Conservation (phyloP, 805 yeast species). For the Saccharomycopsis fibuligera region DNA sequence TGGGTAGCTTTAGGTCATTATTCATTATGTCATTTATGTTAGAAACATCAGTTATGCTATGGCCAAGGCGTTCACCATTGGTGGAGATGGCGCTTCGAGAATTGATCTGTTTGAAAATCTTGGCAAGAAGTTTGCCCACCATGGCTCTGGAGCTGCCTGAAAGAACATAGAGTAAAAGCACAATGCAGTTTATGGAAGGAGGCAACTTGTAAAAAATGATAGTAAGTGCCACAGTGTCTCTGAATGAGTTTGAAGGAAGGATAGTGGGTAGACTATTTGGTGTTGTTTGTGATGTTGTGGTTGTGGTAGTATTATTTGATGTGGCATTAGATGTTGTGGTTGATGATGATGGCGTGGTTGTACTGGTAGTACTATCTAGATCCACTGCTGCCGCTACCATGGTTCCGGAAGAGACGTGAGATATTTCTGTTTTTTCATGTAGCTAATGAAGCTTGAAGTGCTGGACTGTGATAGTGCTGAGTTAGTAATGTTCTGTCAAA, state of each 20-base stretch:
- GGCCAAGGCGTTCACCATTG: neutral
- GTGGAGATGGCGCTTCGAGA: neutral
- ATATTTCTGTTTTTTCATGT: no score
- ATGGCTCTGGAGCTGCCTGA: conserved; percentile 17
- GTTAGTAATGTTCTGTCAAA: no score
- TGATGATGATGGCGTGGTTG: no score
- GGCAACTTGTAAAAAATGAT: conserved; percentile 10
- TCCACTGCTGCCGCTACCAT: no score
- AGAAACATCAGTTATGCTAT: no score
- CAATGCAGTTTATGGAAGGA: conserved; percentile 5
- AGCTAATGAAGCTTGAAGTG: no score
- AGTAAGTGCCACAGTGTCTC: conserved; percentile 15
- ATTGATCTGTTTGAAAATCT: conserved; percentile 5
- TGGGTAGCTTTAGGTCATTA: neutral
- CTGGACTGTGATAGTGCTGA: no score
- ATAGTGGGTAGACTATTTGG: neutral
- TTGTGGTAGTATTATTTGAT: no score
- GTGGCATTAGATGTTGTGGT: no score
- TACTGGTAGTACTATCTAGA: no score
- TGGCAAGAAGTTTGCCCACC: conserved; percentile 10
- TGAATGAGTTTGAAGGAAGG: conserved; percentile 1
- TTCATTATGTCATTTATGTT: conserved; percentile 4
- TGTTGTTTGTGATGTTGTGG: no score
- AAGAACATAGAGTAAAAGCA: conserved; percentile 7
- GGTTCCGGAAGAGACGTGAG: no score